A percentile compares a stretch with the other conserved stretches of the same genome.
Conservation (phyloP, 2,329 filamentous ascomycete species). For the Falciphora oryzae region DNA sequence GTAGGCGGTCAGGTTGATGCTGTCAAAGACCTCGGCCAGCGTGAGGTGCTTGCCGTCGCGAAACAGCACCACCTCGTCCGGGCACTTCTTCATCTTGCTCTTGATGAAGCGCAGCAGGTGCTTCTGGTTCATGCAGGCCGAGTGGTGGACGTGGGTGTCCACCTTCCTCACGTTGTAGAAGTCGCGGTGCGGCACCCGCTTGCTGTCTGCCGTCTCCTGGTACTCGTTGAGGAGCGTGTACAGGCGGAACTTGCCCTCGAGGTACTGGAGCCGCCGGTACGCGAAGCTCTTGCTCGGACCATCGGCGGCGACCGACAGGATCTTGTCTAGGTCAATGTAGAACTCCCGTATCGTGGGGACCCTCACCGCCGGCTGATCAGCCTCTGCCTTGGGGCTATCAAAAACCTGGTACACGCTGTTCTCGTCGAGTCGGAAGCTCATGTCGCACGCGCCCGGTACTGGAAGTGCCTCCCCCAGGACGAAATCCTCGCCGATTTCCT, state of each 20-base stretch:
- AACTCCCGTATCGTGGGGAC: slow-evolving; percentile 94
- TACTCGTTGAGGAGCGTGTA: slow-evolving; percentile 94
- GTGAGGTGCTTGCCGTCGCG: slow-evolving; percentile 91
- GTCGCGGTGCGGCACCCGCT: slow-evolving; percentile 93
- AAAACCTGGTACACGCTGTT: slow-evolving; percentile 92
- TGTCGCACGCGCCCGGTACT: slow-evolving; percentile 62
- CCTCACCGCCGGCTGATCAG: slow-evolving; percentile 64
- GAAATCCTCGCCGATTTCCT: slow-evolving; percentile 91
- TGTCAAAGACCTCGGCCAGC: slow-evolving; percentile 88
- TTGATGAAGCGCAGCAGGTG: slow-evolving; percentile 98
- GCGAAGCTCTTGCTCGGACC: slow-evolving; percentile 96
- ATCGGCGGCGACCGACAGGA: slow-evolving; percentile 86
- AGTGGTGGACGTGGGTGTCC: slow-evolving; percentile 98
- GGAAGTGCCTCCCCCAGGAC: slow-evolving; percentile 72
- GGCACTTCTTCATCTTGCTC: slow-evolving; percentile 98
- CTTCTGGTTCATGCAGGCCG: slow-evolving; percentile 99
- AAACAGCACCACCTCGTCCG: slow-evolving; percentile 87
- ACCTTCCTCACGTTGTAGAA: slow-evolving; percentile 99
- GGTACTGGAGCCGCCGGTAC: slow-evolving; percentile 86
- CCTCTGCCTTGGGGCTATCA: slow-evolving; percentile 57
- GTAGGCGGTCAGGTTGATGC: slow-evolving; percentile 95
- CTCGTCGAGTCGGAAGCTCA: slow-evolving; percentile 73
- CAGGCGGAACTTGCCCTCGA: slow-evolving; percentile 95
- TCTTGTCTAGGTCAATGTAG: slow-evolving; percentile 87
- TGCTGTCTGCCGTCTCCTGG: slow-evolving; percentile 95